phyloP scores from a whole-genome alignment of 768 basidiomycete species.

The Mycena albidolilacea region DNA sequence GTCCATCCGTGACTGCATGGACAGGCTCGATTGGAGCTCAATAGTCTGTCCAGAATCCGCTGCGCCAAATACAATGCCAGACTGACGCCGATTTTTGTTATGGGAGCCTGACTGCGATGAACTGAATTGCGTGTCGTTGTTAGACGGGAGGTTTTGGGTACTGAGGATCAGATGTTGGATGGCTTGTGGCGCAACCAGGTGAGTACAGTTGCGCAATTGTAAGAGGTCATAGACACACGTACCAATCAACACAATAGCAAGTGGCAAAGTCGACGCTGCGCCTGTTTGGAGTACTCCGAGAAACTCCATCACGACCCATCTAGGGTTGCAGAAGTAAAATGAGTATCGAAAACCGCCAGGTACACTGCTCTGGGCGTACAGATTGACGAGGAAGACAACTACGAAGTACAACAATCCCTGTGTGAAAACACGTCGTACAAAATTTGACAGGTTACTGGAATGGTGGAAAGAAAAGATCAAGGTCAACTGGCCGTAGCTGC shows the following conservation, averaged over 20 bases:
- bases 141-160: conserved; percentile 9
- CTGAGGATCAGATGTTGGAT: conserved; percentile 24
- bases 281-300: neutral
- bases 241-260: conserved; percentile 14
- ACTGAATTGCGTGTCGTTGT: conserved; percentile 15
- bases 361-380: conserved; percentile 12
- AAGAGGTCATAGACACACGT: neutral
- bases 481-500: neutral
- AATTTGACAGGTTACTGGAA: conserved; percentile 14
- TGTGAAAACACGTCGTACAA: conserved; percentile 19
- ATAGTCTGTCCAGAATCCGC: conserved; percentile 8
- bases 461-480: neutral
- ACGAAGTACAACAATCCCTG: conserved; percentile 26
- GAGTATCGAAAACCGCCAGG: neutral
- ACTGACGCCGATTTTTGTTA: conserved; percentile 15
- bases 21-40: conserved; percentile 15
- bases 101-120: conserved; percentile 10
- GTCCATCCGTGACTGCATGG: conserved; percentile 10
- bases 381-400: conserved; percentile 26
- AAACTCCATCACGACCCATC: conserved; percentile 26
- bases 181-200: conserved; percentile 1
- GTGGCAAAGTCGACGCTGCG: neutral
- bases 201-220: conserved; percentile 4
- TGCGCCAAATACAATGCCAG: conserved; percentile 12
- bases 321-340: neutral